Conservation (phyloP, 2,329 filamentous ascomycete species). For the Geosmithia putterillii region DNA sequence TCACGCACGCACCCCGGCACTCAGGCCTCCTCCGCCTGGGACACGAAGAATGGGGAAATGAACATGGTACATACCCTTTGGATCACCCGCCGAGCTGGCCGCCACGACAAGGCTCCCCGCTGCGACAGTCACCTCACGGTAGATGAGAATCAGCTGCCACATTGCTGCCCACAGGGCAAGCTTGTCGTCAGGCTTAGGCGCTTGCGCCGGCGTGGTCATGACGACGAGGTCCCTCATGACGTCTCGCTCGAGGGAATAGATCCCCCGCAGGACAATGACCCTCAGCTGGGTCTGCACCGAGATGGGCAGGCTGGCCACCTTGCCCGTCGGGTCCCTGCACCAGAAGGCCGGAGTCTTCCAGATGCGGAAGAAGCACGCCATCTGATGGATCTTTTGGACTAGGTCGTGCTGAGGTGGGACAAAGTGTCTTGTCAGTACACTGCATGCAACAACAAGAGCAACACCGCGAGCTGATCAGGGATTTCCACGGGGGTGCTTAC, state of each 20-base stretch:
- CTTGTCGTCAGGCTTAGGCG: slow-evolving; percentile 24
- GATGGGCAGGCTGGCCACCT: slow-evolving; percentile 21
- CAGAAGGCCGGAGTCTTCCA: slow-evolving; percentile 30
- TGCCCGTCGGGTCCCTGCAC: slow-evolving; percentile 24
- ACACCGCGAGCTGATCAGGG: neutral
- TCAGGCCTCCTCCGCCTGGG: too few relatives aligned
- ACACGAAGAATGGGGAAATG: too few relatives aligned
- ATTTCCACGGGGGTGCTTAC: too few relatives aligned
- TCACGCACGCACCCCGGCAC: neutral
- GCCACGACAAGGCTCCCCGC: slow-evolving; percentile 15
- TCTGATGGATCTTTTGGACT: slow-evolving; percentile 27
- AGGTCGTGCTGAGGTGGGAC: slow-evolving; percentile 20
- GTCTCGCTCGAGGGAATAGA: slow-evolving; percentile 23
- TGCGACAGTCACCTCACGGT: slow-evolving; percentile 25
- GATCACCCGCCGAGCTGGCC: neutral
- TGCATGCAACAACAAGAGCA: too few relatives aligned
- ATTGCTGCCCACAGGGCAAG: slow-evolving; percentile 34
- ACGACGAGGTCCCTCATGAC: slow-evolving; percentile 27
- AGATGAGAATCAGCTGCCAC: slow-evolving; percentile 37
- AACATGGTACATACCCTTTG: too few relatives aligned
- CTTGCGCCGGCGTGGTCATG: slow-evolving; percentile 3
- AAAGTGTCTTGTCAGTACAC: slow-evolving; percentile 1
- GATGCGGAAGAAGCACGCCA: slow-evolving; percentile 38
- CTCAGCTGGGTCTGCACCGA: slow-evolving; percentile 27
- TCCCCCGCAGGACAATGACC: slow-evolving; percentile 22